These are phyloP conservation scores for Heterobasidion irregulare DNA, from an alignment of 1,284 basidiomycete genomes.

Conservation along the genomic window DNA sequence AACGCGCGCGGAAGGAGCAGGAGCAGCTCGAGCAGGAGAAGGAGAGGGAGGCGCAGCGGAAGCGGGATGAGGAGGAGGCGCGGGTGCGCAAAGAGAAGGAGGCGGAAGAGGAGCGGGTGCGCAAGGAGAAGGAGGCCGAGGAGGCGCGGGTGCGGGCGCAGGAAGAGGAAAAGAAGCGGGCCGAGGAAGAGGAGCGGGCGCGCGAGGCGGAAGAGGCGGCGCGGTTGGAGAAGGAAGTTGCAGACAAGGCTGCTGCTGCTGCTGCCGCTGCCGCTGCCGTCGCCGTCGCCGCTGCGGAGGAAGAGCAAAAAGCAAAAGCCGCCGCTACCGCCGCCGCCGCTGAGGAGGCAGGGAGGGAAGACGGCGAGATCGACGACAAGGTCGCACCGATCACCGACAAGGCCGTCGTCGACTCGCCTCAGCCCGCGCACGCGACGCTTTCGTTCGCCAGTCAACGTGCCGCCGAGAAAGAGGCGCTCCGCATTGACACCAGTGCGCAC, in stretches of 20 bases:
- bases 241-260: constrained; percentile 16
- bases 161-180: constrained; percentile 24
- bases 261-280: constrained; percentile 14
- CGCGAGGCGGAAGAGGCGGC: constrained; percentile 14
- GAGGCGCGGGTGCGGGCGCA: constrained; percentile 26
- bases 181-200: constrained; percentile 12
- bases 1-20: constrained; percentile 30
- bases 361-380: constrained; percentile 29
- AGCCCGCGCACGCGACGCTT: constrained; percentile 11
- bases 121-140: constrained; percentile 17
- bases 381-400: constrained; percentile 20
- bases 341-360: constrained; percentile 19
- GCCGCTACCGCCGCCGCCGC: constrained; percentile 4
- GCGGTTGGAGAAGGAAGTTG: constrained; percentile 30
- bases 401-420: constrained; percentile 17
- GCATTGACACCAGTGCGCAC: constrained; percentile 48
- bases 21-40: constrained; percentile 26
- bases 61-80: constrained; percentile 26
- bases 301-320: not conserved
- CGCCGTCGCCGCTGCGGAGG: constrained; percentile 3
- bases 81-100: constrained; percentile 18
- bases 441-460: constrained; percentile 18
- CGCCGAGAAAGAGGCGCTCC: constrained; percentile 39
- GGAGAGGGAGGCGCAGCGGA: constrained; percentile 29
- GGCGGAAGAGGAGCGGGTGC: constrained; percentile 14